These are phyloP conservation scores for Beta vulgaris DNA, from an alignment of 148 eudicot genomes.

Conservation along the genomic window DNA sequence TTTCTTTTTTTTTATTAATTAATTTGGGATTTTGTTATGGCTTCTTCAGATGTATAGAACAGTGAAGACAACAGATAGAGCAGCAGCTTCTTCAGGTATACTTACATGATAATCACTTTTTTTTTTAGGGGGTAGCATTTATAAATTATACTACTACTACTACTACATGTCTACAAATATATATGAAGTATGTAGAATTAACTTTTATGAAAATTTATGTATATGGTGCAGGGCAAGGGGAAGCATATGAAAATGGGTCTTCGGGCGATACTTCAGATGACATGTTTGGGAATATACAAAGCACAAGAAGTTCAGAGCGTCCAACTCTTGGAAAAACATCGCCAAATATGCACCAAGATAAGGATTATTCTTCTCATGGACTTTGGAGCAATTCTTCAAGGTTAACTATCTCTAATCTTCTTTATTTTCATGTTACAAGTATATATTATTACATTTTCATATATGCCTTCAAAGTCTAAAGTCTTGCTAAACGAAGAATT, in stretches of 20 bases:
- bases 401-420: slow-evolving; percentile 29
- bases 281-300: slow-evolving; percentile 49
- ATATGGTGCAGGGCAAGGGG: slow-evolving; percentile 48
- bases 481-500: too few relatives aligned
- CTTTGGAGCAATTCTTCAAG: slow-evolving; percentile 96
- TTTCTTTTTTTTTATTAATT: slow-evolving; percentile 7
- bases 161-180: too few relatives aligned
- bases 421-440: too few relatives aligned
- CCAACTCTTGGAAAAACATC: slow-evolving; percentile 37
- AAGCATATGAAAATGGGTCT: slow-evolving; percentile 69
- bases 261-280: slow-evolving; percentile 90
- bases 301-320: slow-evolving; percentile 45
- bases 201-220: too few relatives aligned
- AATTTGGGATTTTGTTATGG: background rate
- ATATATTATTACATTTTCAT: too few relatives aligned
- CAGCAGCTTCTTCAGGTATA: slow-evolving; percentile 82
- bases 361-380: slow-evolving; percentile 48
- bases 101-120: too few relatives aligned
- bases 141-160: too few relatives aligned
- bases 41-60: slow-evolving; percentile 83
- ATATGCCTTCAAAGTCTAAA: too few relatives aligned
- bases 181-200: background rate
- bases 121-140: too few relatives aligned
- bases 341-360: slow-evolving; percentile 37
- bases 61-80: slow-evolving; percentile 88